Evolutionary conservation across 1,139 yeast genomes (phyloP).

Genomic region (Geotrichum citri-aurantii): DNA sequence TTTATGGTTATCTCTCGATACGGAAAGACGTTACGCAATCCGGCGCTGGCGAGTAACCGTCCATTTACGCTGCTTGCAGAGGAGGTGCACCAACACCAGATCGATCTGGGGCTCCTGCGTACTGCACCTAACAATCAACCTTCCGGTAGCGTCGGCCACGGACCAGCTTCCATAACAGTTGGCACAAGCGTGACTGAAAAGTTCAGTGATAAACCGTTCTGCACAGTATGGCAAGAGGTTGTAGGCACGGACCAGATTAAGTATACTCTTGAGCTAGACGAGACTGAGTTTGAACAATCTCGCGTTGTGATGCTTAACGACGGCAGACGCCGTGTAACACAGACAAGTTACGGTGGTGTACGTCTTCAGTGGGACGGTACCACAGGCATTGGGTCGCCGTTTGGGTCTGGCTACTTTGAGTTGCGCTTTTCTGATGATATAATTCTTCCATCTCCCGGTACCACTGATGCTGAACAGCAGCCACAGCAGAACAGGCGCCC

Average conservation of each 20-base stretch:
- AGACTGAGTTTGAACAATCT: conserved; percentile 14
- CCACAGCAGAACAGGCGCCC: conserved; percentile 8
- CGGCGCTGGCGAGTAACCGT: conserved; percentile 2
- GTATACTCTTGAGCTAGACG: conserved; percentile 15
- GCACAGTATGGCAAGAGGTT: conserved; percentile 18
- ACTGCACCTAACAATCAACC: background rate
- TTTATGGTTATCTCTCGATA: conserved; percentile 16
- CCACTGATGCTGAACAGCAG: background rate
- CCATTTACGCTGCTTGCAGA: conserved; percentile 9
- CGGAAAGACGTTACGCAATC: conserved; percentile 10
- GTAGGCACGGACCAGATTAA: conserved; percentile 12
- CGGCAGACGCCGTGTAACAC: conserved; percentile 21
- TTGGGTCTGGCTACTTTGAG: conserved; percentile 24
- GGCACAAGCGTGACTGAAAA: background rate
- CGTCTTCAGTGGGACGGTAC: conserved; percentile 24
- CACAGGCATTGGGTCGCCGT: conserved; percentile 24
- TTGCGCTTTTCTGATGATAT: conserved; percentile 18
- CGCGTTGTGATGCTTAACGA: conserved; percentile 19
- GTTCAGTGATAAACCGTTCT: conserved; percentile 5
- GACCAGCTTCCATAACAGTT: background rate
- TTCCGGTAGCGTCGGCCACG: background rate
- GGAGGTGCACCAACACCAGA: conserved; percentile 4
- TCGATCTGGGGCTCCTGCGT: conserved; percentile 8
- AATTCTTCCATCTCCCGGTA: background rate
- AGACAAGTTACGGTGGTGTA: conserved; percentile 18